These are phyloP conservation scores for Cercospora sojina DNA, from an alignment of 2,329 filamentous ascomycete species.

Conservation along the genomic window DNA sequence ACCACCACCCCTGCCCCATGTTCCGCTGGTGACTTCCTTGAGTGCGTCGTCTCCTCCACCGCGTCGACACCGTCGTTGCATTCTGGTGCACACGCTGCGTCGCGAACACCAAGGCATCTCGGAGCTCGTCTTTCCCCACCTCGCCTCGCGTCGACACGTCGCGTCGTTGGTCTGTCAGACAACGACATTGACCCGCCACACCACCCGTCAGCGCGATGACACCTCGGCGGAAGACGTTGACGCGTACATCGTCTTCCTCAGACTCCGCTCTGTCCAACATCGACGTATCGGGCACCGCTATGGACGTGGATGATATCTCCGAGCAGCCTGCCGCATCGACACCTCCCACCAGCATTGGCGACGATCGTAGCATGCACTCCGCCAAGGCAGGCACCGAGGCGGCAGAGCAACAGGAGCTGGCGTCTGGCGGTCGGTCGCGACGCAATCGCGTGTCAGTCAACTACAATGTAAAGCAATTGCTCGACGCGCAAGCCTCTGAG, in stretches of 20 bases:
- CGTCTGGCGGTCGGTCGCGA: constrained; percentile 49
- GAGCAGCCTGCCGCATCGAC: constrained; percentile 61
- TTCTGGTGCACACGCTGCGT: not conserved
- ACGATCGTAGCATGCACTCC: constrained; percentile 57
- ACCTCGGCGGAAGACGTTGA: constrained; percentile 9
- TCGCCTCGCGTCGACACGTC: constrained; percentile 3
- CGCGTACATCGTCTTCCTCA: constrained; percentile 42
- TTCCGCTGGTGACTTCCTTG: not conserved
- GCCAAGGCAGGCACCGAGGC: constrained; percentile 30
- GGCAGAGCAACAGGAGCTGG: constrained; percentile 21
- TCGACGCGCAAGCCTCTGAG: constrained; percentile 30
- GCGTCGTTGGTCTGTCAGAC: not conserved
- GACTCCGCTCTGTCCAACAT: constrained; percentile 47
- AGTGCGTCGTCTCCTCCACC: not conserved
- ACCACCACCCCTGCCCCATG: not conserved
- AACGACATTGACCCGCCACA: constrained; percentile 1
- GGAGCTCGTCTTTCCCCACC: constrained; percentile 2
- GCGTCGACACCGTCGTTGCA: not conserved
- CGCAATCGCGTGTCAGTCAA: constrained; percentile 57
- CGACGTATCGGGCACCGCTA: constrained; percentile 37
- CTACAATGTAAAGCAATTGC: constrained; percentile 56
- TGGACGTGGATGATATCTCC: constrained; percentile 38
- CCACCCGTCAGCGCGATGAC: not conserved
- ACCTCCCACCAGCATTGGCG: constrained; percentile 65
- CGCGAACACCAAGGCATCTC: not conserved